A percentile compares a stretch with the other conserved stretches of the same genome.
Conservation (phyloP, 768 basidiomycete species). For the Tylopilus balloui region DNA sequence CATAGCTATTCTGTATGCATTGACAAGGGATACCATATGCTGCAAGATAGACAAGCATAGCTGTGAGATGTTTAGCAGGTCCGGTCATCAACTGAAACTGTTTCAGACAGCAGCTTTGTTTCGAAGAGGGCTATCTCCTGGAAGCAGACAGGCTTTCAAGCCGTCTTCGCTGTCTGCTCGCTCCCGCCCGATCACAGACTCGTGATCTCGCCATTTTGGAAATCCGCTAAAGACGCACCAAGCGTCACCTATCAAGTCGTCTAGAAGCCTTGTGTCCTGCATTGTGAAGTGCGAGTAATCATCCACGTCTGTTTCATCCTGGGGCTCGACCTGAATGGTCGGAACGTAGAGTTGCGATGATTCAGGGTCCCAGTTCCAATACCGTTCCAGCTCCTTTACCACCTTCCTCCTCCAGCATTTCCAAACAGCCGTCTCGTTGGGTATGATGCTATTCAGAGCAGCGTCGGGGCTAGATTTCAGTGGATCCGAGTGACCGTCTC, state of each 20-base stretch:
- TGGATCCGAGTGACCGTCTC: conserved; percentile 2
- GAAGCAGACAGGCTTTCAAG: neutral
- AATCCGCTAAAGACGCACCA: conserved; percentile 22
- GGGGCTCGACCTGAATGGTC: conserved; percentile 7
- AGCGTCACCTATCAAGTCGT: conserved; percentile 19
- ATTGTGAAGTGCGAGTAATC: conserved; percentile 8
- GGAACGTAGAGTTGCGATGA: conserved; percentile 8
- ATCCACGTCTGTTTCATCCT: conserved; percentile 5
- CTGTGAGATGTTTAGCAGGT: neutral
- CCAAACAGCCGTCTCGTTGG: conserved; percentile 30
- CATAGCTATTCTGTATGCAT: neutral
- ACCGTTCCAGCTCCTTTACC: conserved; percentile 12
- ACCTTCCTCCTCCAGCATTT: conserved; percentile 26
- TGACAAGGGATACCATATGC: neutral
- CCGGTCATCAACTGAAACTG: neutral
- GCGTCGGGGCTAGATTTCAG: conserved; percentile 1
- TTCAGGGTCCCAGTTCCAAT: conserved; percentile 2
- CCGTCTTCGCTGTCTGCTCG: neutral
- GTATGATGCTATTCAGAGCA: conserved; percentile 16
- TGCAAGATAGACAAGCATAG: neutral
- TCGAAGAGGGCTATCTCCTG: neutral
- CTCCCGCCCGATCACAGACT: neutral
- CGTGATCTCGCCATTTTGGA: conserved; percentile 6
- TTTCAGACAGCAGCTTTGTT: neutral
- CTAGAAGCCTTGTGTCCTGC: conserved; percentile 9